A percentile compares a stretch with the other conserved stretches of the same genome.
These are phyloP conservation scores for Citrus inodora DNA, from an alignment of 345 rosid species.

Conservation along the genomic window DNA sequence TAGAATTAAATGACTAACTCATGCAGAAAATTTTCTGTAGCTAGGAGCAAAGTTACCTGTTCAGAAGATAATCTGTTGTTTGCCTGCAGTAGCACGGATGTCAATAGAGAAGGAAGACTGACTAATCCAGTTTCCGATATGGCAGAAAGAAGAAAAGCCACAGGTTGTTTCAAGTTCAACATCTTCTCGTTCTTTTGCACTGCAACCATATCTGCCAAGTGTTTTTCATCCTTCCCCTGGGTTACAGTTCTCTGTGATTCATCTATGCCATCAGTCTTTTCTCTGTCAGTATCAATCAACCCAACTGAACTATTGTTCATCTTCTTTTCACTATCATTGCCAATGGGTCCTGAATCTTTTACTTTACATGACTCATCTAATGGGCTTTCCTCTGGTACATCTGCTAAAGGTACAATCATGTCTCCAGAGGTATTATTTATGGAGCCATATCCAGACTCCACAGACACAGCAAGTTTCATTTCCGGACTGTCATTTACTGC, in stretches of 20 bases:
- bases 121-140: constrained; percentile 73
- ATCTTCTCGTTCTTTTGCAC: constrained; percentile 22
- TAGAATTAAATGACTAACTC: not conserved
- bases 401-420: constrained; percentile 19
- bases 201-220: constrained; percentile 14
- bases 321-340: constrained; percentile 30
- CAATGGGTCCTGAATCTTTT: constrained; percentile 14
- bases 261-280: constrained; percentile 13
- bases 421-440: constrained; percentile 32
- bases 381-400: constrained; percentile 31
- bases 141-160: constrained; percentile 53
- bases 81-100: constrained; percentile 72
- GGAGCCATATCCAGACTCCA: constrained; percentile 21
- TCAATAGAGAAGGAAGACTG: constrained; percentile 74
- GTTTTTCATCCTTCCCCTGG: constrained; percentile 40
- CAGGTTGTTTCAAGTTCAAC: constrained; percentile 39
- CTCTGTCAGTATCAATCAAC: constrained; percentile 17
- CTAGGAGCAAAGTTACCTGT: constrained; percentile 40
- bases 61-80: constrained; percentile 61
- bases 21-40: not conserved
- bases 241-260: constrained; percentile 22
- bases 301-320: constrained; percentile 13
- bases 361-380: constrained; percentile 24
- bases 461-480: constrained; percentile 25
- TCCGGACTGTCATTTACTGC: constrained; percentile 25